These are phyloP conservation scores for Tephrocybe sp. DNA, from an alignment of 768 basidiomycete species.

Conservation along the genomic window DNA sequence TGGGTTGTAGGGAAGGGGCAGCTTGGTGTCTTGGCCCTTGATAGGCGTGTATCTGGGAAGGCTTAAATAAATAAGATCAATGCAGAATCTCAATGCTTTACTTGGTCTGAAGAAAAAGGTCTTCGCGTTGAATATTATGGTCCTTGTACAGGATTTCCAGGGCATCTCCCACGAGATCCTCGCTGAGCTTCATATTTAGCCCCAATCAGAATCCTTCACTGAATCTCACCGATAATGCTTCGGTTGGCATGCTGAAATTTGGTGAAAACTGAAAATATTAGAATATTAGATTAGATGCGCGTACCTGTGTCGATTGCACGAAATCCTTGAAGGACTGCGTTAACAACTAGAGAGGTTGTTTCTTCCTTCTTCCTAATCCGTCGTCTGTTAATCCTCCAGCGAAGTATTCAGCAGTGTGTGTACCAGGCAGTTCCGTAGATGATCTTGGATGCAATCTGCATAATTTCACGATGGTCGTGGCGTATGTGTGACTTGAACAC, in stretches of 20 bases:
- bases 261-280: not conserved
- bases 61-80: not conserved
- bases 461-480: slow-evolving; percentile 7
- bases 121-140: slow-evolving; percentile 63
- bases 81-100: slow-evolving; percentile 23
- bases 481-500: not conserved
- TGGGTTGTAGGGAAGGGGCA: slow-evolving; percentile 75
- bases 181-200: slow-evolving; percentile 37
- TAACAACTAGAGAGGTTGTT: slow-evolving; percentile 64
- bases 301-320: slow-evolving; percentile 83
- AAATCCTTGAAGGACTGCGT: slow-evolving; percentile 75
- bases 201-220: not conserved
- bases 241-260: slow-evolving; percentile 56
- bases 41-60: slow-evolving; percentile 67
- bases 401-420: slow-evolving; percentile 5
- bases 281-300: too few species aligned
- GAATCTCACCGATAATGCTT: slow-evolving; percentile 63
- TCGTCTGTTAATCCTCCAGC: slow-evolving; percentile 1
- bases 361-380: slow-evolving; percentile 69
- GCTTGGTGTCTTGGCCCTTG: slow-evolving; percentile 64
- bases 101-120: slow-evolving; percentile 82
- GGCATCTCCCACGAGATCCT: slow-evolving; percentile 79
- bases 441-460: slow-evolving; percentile 37
- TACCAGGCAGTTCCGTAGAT: slow-evolving; percentile 67
- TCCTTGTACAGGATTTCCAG: slow-evolving; percentile 52